Evolutionary conservation across 106 monocot genomes (phyloP), one percentile per base, ranked within the genome.

Genomic region (Dendrobium catenatum): DNA sequence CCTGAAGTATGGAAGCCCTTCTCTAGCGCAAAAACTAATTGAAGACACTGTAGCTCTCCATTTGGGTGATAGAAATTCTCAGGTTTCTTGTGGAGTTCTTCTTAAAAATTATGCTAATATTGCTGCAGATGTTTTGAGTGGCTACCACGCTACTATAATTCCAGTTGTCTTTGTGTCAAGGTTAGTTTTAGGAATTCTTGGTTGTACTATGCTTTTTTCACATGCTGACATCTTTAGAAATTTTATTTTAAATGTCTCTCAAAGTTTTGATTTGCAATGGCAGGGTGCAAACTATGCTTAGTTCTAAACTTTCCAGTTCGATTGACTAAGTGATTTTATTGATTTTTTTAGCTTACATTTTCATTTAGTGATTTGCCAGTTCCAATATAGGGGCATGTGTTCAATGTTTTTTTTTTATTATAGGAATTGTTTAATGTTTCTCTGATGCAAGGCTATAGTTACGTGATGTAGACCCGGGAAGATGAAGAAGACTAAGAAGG

Each of bases 131-230:
- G 42, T 93, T 79, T 79, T 91, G 11, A 82, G 87, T 83, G 93
- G 99, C 40, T 91, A 95, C 68, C 88, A 91, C 79, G 80, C 88
- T 70, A 80, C 82, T 46, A 75, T 90, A 37, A 31, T 99, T 79
- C 99, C 99, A 77, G 86, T 95, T 79, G 82, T 85, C 77, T 99
- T 95, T 84, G 43, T 93, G 77, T 88, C 93, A 83, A 95, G 95
- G 99, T 96, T 82, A 75, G 88, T 87, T 6, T 1, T 56, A 41
- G 26, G 2, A 58, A 55, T 77, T 72, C 33, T 73, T 42, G 33
- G 5, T n/a, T 20, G 18, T 2, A 74, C 29, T 74, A 20, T 19
- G 9, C 5, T 74, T 44, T 43, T 74, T 74, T 18, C 16, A 43
- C 18, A 74, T 74, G 8, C 43, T 74, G 74, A 44, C 24, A 43